A percentile compares a stretch with the other conserved stretches of the same genome.
Conservation (phyloP, 345 rosid species). For the Dipteronia sinensis region DNA sequence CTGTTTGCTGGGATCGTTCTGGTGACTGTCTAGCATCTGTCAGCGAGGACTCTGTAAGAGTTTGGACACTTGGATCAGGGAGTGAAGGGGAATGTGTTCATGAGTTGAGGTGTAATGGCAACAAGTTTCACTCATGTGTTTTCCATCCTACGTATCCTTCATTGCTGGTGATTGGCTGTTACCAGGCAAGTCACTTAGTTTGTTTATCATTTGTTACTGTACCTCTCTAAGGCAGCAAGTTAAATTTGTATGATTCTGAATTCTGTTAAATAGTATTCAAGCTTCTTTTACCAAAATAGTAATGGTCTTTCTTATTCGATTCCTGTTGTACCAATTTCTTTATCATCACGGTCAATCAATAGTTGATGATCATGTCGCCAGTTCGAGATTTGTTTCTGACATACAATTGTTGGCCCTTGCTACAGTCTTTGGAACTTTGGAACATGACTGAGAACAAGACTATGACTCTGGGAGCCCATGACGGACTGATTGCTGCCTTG, state of each 20-base stretch:
- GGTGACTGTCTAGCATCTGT: constrained; percentile 89
- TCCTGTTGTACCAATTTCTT: background rate
- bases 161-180: constrained; percentile 85
- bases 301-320: background rate
- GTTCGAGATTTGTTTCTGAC: constrained; percentile 11
- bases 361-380: background rate
- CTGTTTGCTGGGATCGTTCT: constrained; percentile 88
- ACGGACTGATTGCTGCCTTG: constrained; percentile 72
- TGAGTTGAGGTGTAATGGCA: constrained; percentile 87
- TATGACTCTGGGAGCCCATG: constrained; percentile 76
- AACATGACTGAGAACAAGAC: constrained; percentile 84
- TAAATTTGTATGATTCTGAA: background rate
- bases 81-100: constrained; percentile 87
- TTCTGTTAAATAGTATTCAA: background rate
- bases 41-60: constrained; percentile 91
- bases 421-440: constrained; percentile 96
- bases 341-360: background rate
- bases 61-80: constrained; percentile 88
- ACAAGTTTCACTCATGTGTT: constrained; percentile 83
- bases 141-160: constrained; percentile 81
- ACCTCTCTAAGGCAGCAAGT: background rate
- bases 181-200: constrained; percentile 58
- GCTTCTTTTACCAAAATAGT: background rate
- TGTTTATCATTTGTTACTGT: background rate
- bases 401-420: background rate